Evolutionary conservation across 306 rosid genomes (phyloP), one percentile per base, ranked within the genome.

Genomic region (Clitoria ternatea): DNA sequence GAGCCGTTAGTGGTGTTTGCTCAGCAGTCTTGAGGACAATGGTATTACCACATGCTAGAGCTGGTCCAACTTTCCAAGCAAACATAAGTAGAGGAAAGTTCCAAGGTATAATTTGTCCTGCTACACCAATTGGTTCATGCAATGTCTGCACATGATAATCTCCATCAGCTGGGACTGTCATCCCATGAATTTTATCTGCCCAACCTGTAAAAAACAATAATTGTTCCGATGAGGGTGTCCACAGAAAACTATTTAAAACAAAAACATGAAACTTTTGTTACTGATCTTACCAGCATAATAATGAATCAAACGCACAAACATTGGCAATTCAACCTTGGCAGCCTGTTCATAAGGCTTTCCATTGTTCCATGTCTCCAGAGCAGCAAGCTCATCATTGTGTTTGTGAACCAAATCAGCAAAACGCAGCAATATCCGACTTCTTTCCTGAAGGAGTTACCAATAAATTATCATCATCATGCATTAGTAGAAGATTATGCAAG

Each of bases 11-110:
- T 0, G 98, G 98, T 3, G 98, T 93, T 78, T 93, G 98, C 80
- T 90, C 97, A 7, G 98, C 97, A 15, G 81, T 79, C 83, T 93
- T 93, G 5, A 93, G 85, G 54, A 93, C 88, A 23, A 90, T 66
- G 6, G 97, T 85, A 60, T 93, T 93, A 24, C 98, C 98, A 78
- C 94, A 85, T 7, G 98, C 98, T 62, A 93, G 80, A 47, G 98
- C 98, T 12, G 98, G 98, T 14, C 98, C 98, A 73, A 93, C 96
- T 86, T 93, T 93, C 96, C 97, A 93, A 43, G 90, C 90, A 82
- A 93, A 87, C 97, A 93, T 90, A 69, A 93, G 6, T 6, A 93
- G 85, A 65, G 98, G 98, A 72, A 93, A 93, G 80, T 93, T 90
- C 98, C 98, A 93, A 47, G 98, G 98, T 73, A 93, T 90, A 11